Evolutionary conservation across 768 basidiomycete genomes (phyloP), one percentile per base, ranked within the genome.

Genomic region (Trichaptum fuscoviolaceum): DNA sequence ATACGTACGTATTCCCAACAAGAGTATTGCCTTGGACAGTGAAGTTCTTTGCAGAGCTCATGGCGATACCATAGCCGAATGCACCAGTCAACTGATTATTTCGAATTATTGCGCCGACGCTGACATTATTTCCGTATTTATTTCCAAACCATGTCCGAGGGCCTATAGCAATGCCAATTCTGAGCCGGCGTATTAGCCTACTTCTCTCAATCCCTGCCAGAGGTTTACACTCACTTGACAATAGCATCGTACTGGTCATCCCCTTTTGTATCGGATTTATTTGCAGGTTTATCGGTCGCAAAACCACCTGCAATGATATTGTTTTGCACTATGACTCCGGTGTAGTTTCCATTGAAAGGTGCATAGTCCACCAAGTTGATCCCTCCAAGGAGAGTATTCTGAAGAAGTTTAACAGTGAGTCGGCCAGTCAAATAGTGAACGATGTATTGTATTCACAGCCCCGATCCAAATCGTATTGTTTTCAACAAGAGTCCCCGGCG

Each of bases 121-220:
- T 83, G 70, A 84, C 80, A 67, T 87, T 86, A 65, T 83, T 84
- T 25, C 81, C 80, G 69, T 80, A 89, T 63, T 75, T 71, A 69
- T 83, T 76, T 2, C 86, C 88, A 67, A 91, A 92, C 91, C 91
- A 93, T 18, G 85, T 86, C 12, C 84, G 84, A 9, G 92, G 89
- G 9, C 92, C 91, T 18, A 92, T 83, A 30, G 90, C 91, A 62
- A 93, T 87, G n/a, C 88, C 91, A 71, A 93, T 87, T 74, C 91
- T 92, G 62, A 20, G 20, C 10, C 34, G 27, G 9, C 23, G 52
- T 24, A 61, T 67, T 35, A 70, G 65, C 58, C 23, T 35, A 12
- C 18, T 63, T 12, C 59, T 18, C 57, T 61, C 58, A 66, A 61
- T 30, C 52, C 7, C 18, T 57, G 25, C n/a, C n/a, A 64, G 64